These are phyloP conservation scores for Talaromyces atroroseus DNA, from an alignment of 2,329 filamentous ascomycete genomes.

Conservation along the genomic window DNA sequence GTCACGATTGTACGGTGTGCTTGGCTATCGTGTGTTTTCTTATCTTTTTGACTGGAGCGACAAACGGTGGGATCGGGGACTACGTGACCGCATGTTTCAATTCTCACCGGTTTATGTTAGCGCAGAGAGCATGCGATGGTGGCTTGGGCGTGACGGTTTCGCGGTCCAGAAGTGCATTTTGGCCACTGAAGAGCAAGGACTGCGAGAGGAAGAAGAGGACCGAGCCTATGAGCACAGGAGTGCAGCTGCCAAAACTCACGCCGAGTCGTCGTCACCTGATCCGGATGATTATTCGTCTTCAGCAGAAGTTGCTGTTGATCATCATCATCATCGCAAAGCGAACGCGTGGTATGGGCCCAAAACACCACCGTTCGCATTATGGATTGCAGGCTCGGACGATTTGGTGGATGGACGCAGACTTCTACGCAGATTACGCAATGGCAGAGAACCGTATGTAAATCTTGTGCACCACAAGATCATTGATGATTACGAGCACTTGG, in stretches of 20 bases:
- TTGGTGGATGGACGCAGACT: constrained; percentile 77
- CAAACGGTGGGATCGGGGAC: constrained; percentile 70
- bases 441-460: constrained; percentile 72
- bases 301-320: neutral
- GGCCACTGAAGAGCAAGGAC: constrained; percentile 66
- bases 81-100: constrained; percentile 80
- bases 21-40: constrained; percentile 84
- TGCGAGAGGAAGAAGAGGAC: constrained; percentile 50
- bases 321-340: constrained; percentile 21
- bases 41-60: constrained; percentile 90
- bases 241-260: neutral
- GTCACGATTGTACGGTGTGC: constrained; percentile 64
- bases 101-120: constrained; percentile 89
- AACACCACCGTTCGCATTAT: constrained; percentile 78
- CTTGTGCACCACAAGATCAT: constrained; percentile 80
- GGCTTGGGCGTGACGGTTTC: constrained; percentile 84
- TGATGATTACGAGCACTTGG: constrained; percentile 84
- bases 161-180: constrained; percentile 81
- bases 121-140: constrained; percentile 90
- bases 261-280: neutral
- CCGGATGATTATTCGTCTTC: no score
- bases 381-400: constrained; percentile 77
- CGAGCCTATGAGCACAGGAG: constrained; percentile 20
- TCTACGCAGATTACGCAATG: constrained; percentile 66
- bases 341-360: constrained; percentile 77